These are phyloP conservation scores for Trametes maxima DNA, from an alignment of 768 basidiomycete species.

Conservation along the genomic window DNA sequence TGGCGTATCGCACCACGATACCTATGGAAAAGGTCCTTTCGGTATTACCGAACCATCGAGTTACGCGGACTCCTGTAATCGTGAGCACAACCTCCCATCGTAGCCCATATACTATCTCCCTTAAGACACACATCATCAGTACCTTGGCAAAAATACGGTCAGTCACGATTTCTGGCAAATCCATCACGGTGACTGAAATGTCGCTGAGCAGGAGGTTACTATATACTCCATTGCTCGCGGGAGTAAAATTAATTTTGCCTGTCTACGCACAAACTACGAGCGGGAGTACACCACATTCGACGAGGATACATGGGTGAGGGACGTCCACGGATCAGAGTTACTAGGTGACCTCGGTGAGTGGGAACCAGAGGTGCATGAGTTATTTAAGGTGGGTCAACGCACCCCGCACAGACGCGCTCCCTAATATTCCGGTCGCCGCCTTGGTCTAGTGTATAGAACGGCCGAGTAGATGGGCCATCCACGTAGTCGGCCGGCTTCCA, in stretches of 20 bases:
- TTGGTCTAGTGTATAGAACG: slow-evolving; percentile 50
- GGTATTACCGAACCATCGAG: slow-evolving; percentile 24
- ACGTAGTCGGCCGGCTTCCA: slow-evolving; percentile 53
- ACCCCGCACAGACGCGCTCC: neutral
- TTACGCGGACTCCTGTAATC: slow-evolving; percentile 25
- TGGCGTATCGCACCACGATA: slow-evolving; percentile 63
- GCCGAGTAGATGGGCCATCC: slow-evolving; percentile 60
- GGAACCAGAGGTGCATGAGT: slow-evolving; percentile 60
- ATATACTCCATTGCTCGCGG: slow-evolving; percentile 64
- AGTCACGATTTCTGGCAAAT: slow-evolving; percentile 31
- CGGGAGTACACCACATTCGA: slow-evolving; percentile 52
- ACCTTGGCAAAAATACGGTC: slow-evolving; percentile 46
- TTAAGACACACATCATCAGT: slow-evolving; percentile 43
- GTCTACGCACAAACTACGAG: slow-evolving; percentile 52
- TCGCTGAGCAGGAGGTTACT: slow-evolving; percentile 51
- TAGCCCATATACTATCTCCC: neutral
- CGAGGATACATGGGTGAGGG: slow-evolving; percentile 51
- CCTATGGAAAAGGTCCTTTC: slow-evolving; percentile 36
- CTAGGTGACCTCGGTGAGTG: slow-evolving; percentile 48
- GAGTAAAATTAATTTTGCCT: slow-evolving; percentile 62
- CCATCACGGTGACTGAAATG: slow-evolving; percentile 5
- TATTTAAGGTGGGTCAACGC: slow-evolving; percentile 49
- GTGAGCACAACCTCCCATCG: slow-evolving; percentile 12
- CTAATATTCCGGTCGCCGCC: neutral
- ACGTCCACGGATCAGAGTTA: slow-evolving; percentile 48